Evolutionary conservation across 805 yeast genomes (phyloP), one percentile per base, ranked within the genome.

Genomic region (Debaryomyces maramus): DNA sequence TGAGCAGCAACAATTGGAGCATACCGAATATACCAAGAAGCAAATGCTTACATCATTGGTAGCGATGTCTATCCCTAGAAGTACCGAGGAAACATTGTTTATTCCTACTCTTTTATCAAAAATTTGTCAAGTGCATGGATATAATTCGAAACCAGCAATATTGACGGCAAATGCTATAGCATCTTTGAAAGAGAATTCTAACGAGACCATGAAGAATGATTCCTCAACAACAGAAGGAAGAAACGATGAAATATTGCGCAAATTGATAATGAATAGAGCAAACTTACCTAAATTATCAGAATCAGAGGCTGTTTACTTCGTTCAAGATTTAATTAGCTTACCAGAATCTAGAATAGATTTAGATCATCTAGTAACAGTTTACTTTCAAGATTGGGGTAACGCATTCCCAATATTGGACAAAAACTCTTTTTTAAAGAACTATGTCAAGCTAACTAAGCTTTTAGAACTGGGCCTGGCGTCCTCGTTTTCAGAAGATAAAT

Each of bases 351-450:
- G 83, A 40, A 57, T 78, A 17, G 78, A 80, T 42, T 58, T 87
- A 41, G 96, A 89, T 58, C 80, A 80, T 18, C 70, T 86, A 21
- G 73, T 85, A 14, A 73, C 84, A 0, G 56, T 79, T 3, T 89
- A 77, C 55, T 88, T 88, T 61, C 81, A 79, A 45, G 83, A 84
- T 42, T 89, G 96, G 95, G 83, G 85, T 20, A 71, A 76, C 18
- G 61, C 79, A 4, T 67, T 83, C 16, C 95, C 96, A 0, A 70
- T 87, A 11, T 54, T 89, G 38, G 87, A 86, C 56, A 79, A 80
- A 46, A 77, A 77, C 31, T 73, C 79, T n/a, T 89, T 89, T 52
- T 67, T 83, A 55, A 65, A 67, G 16, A 78, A 79, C 46, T 88
- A 85, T 55, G 51, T 69, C 19, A 63, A 60, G 19, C 70, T 81